phyloP scores from a whole-genome alignment of 805 yeast species.

The Saccharomycopsis sp. region DNA sequence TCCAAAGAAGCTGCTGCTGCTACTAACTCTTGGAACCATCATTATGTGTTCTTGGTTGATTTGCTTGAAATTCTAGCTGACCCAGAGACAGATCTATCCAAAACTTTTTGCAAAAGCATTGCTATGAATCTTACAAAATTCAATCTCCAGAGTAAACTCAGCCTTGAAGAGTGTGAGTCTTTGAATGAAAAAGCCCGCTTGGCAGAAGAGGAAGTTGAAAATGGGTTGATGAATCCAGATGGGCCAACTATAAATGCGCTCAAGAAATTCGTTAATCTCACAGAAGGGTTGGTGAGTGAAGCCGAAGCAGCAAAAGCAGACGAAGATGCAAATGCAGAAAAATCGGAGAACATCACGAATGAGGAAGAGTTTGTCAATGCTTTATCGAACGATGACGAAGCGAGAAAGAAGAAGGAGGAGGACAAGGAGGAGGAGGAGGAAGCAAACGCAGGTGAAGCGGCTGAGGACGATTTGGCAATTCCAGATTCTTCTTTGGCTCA shows the following conservation, averaged over 20 bases:
- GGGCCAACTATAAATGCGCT: constrained; percentile 24
- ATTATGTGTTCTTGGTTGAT: constrained; percentile 47
- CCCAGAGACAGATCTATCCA: constrained; percentile 30
- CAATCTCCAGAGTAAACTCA: constrained; percentile 30
- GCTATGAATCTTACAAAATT: constrained; percentile 40
- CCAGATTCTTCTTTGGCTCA: constrained; percentile 17
- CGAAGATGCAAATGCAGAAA: constrained; percentile 14
- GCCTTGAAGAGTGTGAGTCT: constrained; percentile 20
- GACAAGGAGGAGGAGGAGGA: constrained; percentile 10
- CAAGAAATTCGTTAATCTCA: constrained; percentile 24
- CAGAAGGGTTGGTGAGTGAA: constrained; percentile 24
- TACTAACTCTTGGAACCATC: no score
- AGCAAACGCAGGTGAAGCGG: constrained; percentile 17
- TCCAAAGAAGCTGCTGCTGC: constrained; percentile 34
- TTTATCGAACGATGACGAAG: background rate
- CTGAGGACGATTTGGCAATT: constrained; percentile 15
- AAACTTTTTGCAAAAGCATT: constrained; percentile 45
- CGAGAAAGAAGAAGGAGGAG: constrained; percentile 6
- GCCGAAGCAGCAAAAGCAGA: constrained; percentile 22
- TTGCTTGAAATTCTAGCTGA: constrained; percentile 40
- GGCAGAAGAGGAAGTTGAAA: constrained; percentile 9
- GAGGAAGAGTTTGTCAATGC: background rate
- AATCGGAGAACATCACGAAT: background rate
- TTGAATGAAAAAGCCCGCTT: constrained; percentile 13
- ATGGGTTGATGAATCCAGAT: constrained; percentile 21